Base-by-base conservation (phyloP, 176 grass and related monocot species). In the Aegilops longissima region DNA sequence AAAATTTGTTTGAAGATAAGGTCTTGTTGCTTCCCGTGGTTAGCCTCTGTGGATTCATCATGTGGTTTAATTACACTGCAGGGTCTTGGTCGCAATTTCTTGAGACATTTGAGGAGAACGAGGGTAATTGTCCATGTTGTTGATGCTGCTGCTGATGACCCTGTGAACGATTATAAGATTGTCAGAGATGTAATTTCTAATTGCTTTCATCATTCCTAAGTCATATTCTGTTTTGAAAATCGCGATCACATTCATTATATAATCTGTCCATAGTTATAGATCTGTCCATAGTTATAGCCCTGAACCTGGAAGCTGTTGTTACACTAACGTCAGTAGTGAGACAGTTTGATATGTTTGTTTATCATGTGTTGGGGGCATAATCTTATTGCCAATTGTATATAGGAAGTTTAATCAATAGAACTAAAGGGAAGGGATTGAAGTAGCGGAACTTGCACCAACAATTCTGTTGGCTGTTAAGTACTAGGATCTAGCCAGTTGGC, bases 1-100 rank as follows among this genome's bases (percentile, higher is more conserved):
- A 66, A 31, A 61, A 6, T 68, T 67, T 81, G 6, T 80, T 23
- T 78, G 20, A 21, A 79, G 49, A 6, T 80, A 20, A 11, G 7
- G 52, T 83, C 21, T 52, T 83, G 52, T 40, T 24, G 38, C 73
- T 79, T 87, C 13, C 66, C 20, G 34, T 66, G 4, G 14, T 51
- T 83, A 34, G 14, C 86, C 67, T 33, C 33, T 67, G 27, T 69
- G 58, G 56, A 59, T 65, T 80, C 11, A 87, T 87, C 80, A 84
- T 61, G 11, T 72, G 31, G 17, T 13, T 75, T 80, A 24, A 64
- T 86, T 85, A 61, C 80, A 68, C 29, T 80, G 66, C 90, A 98
- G 96, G 96, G 96, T 85, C 96, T 98, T 83, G 93, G 96, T 70
- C 92, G 96, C 45, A 98, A 95, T 89, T 98, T 98, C 90, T 86